A percentile compares a stretch with the other conserved stretches of the same genome.
Evolutionary conservation across 2,329 filamentous ascomycete species (phyloP).

Genomic region (Aspergillus felis): DNA sequence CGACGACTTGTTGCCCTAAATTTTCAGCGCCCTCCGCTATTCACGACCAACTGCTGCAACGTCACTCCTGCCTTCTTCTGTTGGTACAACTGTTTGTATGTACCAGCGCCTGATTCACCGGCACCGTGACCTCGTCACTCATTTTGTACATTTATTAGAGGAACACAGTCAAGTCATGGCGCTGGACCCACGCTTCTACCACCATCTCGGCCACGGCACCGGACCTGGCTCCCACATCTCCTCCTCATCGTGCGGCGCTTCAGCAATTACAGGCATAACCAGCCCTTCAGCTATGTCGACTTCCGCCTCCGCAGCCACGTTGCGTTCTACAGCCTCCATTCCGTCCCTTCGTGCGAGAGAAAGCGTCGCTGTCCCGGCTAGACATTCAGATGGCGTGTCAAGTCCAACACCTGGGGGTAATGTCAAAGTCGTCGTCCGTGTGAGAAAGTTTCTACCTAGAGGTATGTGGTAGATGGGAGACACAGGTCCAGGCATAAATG

Average conservation of each 20-base stretch:
- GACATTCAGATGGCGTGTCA: constrained; percentile 41
- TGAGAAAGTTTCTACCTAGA: constrained; percentile 73
- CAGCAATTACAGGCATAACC: constrained; percentile 33
- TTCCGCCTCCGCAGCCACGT: constrained; percentile 31
- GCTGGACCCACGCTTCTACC: constrained; percentile 40
- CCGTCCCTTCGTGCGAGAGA: constrained; percentile 72
- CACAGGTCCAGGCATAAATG: background rate
- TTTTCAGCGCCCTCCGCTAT: constrained; percentile 8
- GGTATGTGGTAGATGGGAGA: constrained; percentile 47
- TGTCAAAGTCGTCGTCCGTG: constrained; percentile 76
- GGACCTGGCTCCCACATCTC: constrained; percentile 34
- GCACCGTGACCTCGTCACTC: constrained; percentile 37
- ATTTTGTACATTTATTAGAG: constrained; percentile 39
- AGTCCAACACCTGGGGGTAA: constrained; percentile 64
- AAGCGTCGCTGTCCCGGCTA: constrained; percentile 54
- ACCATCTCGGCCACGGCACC: constrained; percentile 25
- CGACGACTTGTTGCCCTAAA: background rate
- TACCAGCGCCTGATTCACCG: constrained; percentile 36
- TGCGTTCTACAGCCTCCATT: constrained; percentile 67
- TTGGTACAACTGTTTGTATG: constrained; percentile 33
- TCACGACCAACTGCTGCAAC: background rate
- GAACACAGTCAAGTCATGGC: constrained; percentile 37
- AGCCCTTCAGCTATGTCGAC: constrained; percentile 35
- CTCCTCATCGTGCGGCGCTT: constrained; percentile 29
- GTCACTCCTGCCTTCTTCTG: constrained; percentile 10